Base-by-base conservation (phyloP, 345 rosid species). In the Clarkia xantiana region DNA sequence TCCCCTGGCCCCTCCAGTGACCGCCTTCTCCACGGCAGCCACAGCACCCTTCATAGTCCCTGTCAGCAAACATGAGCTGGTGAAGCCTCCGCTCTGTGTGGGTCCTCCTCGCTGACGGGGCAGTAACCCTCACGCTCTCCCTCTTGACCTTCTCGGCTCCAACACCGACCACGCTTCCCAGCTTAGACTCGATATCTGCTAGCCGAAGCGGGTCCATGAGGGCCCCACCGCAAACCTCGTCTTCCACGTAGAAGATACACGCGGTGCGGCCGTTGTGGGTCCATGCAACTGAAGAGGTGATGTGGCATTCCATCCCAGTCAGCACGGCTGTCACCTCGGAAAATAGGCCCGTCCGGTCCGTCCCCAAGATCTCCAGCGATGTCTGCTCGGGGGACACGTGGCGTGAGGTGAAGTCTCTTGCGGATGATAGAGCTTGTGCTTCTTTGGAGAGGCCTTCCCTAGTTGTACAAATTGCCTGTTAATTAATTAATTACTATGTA, bases 1-100 rank as follows among this genome's bases (percentile, higher is more conserved):
- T 29, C 72, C 52, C 62, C 74, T 19, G 54, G 57, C 18, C 93
- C 83, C 14, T 65, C 74, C 41, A 0, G 20, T 11, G 25, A 29
- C 0, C 15, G 10, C 19, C 45, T 20, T 8, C 72, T 56, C 64
- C 62, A 16, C 70, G 67, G 62, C 93, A 76, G 6, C 76, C 73
- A 1, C 41, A 63, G 51, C 96, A 86, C 16, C 45, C 78, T 63
- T 76, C 76, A 23, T 73, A 76, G 59, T 86, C 98, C 59, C 64
- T 42, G 49, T 76, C 74, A 0, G 71, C 73, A 18, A 65, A 75
- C 94, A 91, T 73, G 50, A 91, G 54, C 64, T 86, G 96, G 62
- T 86, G 98, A 43, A 91, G 94, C 53, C 96, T 67, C 46, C 96
- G 59, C 65, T 86, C 96, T 0, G 93, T 73, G 66, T 86, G 98